Conservation (phyloP, 108 stramenopile genomes). For the Nannochloropsis gaditana region DNA sequence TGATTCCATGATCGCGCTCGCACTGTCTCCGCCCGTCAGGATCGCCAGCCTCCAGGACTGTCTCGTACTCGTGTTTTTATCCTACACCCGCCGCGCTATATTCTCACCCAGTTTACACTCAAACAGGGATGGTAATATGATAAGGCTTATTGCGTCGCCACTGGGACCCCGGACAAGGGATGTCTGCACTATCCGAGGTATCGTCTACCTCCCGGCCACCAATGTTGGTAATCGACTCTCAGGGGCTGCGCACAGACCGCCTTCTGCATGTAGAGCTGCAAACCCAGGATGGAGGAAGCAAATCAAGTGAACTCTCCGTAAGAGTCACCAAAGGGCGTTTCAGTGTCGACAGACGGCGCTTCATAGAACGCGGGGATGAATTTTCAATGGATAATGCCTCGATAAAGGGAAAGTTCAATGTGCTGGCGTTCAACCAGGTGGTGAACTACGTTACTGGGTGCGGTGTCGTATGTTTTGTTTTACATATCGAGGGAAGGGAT, state of each 20-base stretch:
- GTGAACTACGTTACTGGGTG: background rate
- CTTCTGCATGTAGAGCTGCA: background rate
- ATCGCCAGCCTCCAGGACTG: too few relatives aligned
- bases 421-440: background rate
- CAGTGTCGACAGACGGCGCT: constrained; percentile 11
- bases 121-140: too few relatives aligned
- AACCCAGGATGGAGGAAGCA: background rate
- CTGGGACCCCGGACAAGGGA: too few relatives aligned
- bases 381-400: background rate
- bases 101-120: too few relatives aligned
- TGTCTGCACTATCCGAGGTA: too few relatives aligned
- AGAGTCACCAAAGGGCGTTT: background rate
- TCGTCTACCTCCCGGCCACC: too few relatives aligned
- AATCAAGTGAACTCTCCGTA: background rate
- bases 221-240: background rate
- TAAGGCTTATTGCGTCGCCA: too few relatives aligned
- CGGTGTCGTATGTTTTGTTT: background rate
- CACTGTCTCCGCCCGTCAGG: too few relatives aligned
- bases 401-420: background rate
- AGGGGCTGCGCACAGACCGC: background rate
- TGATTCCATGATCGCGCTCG: too few relatives aligned
- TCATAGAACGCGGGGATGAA: background rate
- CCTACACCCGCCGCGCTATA: too few relatives aligned
- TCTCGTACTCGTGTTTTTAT: too few relatives aligned
- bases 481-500: background rate